phyloP scores from a whole-genome alignment of 2,329 filamentous ascomycete species.

The Emmonsiellopsis sp. region DNA sequence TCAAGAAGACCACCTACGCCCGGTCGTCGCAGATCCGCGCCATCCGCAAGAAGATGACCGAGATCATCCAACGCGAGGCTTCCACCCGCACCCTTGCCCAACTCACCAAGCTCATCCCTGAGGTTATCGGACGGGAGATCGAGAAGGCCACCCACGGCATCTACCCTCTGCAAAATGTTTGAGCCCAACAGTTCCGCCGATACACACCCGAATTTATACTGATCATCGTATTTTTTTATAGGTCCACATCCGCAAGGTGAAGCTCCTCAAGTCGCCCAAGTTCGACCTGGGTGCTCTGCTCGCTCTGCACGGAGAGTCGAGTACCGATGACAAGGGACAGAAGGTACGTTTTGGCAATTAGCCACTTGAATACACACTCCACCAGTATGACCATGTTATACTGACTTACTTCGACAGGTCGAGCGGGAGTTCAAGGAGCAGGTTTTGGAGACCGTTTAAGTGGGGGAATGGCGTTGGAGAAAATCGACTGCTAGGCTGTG shows the following conservation, averaged over 20 bases:
- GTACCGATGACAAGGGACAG: conserved; percentile 90
- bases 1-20: conserved; percentile 99
- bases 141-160: conserved; percentile 99
- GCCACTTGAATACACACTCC: conserved; percentile 6
- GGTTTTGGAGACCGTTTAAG: conserved; percentile 89
- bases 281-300: conserved; percentile 97
- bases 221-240: conserved; percentile 30
- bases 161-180: conserved; percentile 97
- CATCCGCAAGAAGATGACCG: conserved; percentile 99
- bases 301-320: conserved; percentile 94
- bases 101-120: conserved; percentile 97
- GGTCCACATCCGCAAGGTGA: conserved; percentile 99
- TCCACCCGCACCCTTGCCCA: conserved; percentile 88
- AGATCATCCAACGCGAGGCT: conserved; percentile 97
- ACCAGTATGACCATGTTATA: not conserved
- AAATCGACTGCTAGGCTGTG: not conserved
- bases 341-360: conserved; percentile 54
- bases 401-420: conserved; percentile 7
- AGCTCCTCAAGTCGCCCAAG: conserved; percentile 97
- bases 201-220: not conserved
- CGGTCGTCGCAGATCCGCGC: conserved; percentile 92
- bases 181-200: conserved; percentile 23
- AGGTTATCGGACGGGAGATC: conserved; percentile 98
- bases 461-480: conserved; percentile 7
- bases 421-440: conserved; percentile 99